phyloP scores from a whole-genome alignment of 2,329 filamentous ascomycete species.

The Incumbomyces lentus region DNA sequence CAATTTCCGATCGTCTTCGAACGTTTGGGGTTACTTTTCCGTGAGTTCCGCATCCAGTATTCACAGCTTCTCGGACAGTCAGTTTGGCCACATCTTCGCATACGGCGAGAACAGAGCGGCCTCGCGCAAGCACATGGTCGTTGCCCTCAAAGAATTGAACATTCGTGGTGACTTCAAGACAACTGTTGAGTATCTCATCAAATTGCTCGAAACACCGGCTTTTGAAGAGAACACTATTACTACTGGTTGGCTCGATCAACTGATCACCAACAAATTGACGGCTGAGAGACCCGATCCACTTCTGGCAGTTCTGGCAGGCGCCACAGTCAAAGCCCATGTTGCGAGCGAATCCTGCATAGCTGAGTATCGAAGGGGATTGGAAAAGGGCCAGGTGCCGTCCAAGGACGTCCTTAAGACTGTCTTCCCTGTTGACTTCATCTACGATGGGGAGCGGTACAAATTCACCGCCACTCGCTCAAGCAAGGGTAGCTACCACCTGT shows the following conservation, averaged over 20 bases:
- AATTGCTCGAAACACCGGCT: constrained; percentile 92
- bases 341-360: constrained; percentile 81
- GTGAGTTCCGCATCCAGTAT: constrained; percentile 94
- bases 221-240: constrained; percentile 99
- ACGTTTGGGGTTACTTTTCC: constrained; percentile 99
- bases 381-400: constrained; percentile 93
- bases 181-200: constrained; percentile 97
- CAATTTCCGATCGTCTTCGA: constrained; percentile 97
- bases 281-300: constrained; percentile 90
- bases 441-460: constrained; percentile 92
- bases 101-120: constrained; percentile 96
- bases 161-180: constrained; percentile 99
- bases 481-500: constrained; percentile 87
- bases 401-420: constrained; percentile 97
- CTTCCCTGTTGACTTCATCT: constrained; percentile 97
- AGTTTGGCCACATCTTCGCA: constrained; percentile 98
- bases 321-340: constrained; percentile 86
- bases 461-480: constrained; percentile 94
- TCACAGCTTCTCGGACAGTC: constrained; percentile 97
- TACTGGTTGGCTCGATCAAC: constrained; percentile 95
- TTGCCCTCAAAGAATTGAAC: constrained; percentile 94
- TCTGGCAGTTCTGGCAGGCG: constrained; percentile 89
- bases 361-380: constrained; percentile 78
- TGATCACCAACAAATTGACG: constrained; percentile 95
- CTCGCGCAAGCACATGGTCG: constrained; percentile 97